A percentile compares a stretch with the other conserved stretches of the same genome.
Conservation (phyloP, 2,329 filamentous ascomycete genomes). For the Colletotrichum sidae region DNA sequence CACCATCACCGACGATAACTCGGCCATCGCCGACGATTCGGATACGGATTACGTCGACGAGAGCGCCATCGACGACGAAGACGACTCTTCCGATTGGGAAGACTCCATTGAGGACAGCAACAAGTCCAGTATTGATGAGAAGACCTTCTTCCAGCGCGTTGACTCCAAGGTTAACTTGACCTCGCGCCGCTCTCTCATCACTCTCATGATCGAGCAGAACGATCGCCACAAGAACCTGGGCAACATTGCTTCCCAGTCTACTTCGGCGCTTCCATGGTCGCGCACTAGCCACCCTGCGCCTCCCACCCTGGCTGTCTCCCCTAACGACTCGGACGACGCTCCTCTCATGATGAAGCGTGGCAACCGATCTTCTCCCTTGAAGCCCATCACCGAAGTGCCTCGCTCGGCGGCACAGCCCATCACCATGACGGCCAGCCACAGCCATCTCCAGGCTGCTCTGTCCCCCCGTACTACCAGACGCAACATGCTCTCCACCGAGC, state of each 20-base stretch:
- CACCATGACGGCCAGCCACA: conserved; percentile 71
- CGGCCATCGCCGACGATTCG: conserved; percentile 62
- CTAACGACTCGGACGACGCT: conserved; percentile 71
- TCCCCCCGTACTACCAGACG: conserved; percentile 92
- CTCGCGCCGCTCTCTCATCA: conserved; percentile 89
- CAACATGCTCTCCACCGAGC: conserved; percentile 95
- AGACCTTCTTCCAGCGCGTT: conserved; percentile 87
- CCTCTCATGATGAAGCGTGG: conserved; percentile 74
- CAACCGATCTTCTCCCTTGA: conserved; percentile 59
- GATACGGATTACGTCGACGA: conserved; percentile 80
- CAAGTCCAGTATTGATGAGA: conserved; percentile 84
- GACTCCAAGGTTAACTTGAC: conserved; percentile 88
- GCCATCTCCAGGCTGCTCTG: conserved; percentile 76
- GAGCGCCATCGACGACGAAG: conserved; percentile 83
- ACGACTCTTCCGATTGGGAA: conserved; percentile 71
- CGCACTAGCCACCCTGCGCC: conserved; percentile 58
- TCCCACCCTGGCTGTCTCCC: conserved; percentile 59
- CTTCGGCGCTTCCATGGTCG: conserved; percentile 76
- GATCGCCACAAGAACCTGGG: conserved; percentile 78
- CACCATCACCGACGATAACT: conserved; percentile 69
- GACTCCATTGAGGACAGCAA: conserved; percentile 83
- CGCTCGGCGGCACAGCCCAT: conserved; percentile 82
- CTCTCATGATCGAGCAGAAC: conserved; percentile 84
- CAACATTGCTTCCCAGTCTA: conserved; percentile 73
- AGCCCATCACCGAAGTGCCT: conserved; percentile 71